Base-by-base conservation (phyloP, 75 land plant species). In the Pinus taeda region DNA sequence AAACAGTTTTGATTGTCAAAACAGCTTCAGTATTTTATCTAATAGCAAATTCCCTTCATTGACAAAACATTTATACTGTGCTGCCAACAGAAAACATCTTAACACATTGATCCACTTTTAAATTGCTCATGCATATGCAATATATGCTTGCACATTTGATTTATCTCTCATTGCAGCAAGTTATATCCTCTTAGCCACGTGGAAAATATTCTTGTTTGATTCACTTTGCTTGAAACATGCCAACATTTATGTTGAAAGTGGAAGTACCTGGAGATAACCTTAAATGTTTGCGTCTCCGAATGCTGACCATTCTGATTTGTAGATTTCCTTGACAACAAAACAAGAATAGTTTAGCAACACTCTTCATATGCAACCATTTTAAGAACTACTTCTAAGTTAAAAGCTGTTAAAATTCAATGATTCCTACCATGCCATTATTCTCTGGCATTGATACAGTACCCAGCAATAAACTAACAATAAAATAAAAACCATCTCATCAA, bases 261-360 rank as follows among this genome's bases (percentile, higher is more conserved):
- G 26, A 55, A 56, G 37, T 83, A 86, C 88, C 88, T 71, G 85
- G 65, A 62, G 73, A 78, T 15, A 86, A 78, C 70, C 85, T 85
- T 65, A 86, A 56, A 71, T 66, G 79, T 60, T 65, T 86, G 59
- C 88, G 80, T 56, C 88, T 53, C 30, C 82, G 75, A 60, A 85
- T 36, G 83, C 83, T 81, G 63, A 85, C 86, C 86, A 85, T 85
- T 15, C 9, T 39, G 21, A 69, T 39, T 69, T 39, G 12, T 69
- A 18, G 53, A 39, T 69, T 69, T 69, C 71, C 49, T 39, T 69
- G 7, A 69, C 71, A 39, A 69, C 20, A 5, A 69, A 39, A 69
- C 21, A 39, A 69, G 6, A 39, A 45, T 6, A 18, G 3, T 69
- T 69, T 69, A 69, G 71, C 3, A 69, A 39, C 21, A 69, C 49